These are phyloP conservation scores for Pseudogymnoascus sp. DNA, from an alignment of 2,329 filamentous ascomycete species.

Conservation along the genomic window DNA sequence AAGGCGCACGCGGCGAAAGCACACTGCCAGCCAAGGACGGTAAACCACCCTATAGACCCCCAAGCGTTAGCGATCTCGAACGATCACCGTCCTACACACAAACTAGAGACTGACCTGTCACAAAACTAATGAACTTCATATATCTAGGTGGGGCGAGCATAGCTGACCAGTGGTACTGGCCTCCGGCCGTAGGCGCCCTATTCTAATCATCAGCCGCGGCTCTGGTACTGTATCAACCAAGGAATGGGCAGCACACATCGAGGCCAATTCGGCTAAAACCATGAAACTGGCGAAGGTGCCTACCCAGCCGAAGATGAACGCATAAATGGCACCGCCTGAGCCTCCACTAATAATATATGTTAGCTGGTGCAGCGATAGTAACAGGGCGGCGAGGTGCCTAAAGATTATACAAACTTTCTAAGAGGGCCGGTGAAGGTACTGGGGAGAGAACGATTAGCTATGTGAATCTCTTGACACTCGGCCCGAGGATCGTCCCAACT, in stretches of 20 bases:
- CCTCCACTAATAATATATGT: background rate
- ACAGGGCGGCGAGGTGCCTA: background rate
- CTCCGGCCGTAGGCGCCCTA: conserved; percentile 22
- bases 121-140: conserved; percentile 41
- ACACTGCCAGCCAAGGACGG: conserved; percentile 41
- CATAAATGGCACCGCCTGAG: background rate
- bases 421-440: background rate
- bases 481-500: background rate
- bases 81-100: background rate
- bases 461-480: background rate
- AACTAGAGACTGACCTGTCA: background rate
- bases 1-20: conserved; percentile 30
- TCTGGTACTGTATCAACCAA: background rate
- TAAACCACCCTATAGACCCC: conserved; percentile 39
- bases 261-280: conserved; percentile 9
- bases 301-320: background rate
- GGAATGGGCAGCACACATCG: conserved; percentile 10
- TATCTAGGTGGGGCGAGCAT: conserved; percentile 40
- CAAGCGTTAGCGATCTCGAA: conserved; percentile 28
- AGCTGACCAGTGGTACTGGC: conserved; percentile 52
- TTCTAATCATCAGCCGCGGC: background rate
- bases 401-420: background rate
- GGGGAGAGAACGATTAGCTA: background rate
- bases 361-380: background rate
- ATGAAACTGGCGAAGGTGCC: background rate